Base-by-base conservation (phyloP, 2,329 filamentous ascomycete species). In the Talaromyces sp. region DNA sequence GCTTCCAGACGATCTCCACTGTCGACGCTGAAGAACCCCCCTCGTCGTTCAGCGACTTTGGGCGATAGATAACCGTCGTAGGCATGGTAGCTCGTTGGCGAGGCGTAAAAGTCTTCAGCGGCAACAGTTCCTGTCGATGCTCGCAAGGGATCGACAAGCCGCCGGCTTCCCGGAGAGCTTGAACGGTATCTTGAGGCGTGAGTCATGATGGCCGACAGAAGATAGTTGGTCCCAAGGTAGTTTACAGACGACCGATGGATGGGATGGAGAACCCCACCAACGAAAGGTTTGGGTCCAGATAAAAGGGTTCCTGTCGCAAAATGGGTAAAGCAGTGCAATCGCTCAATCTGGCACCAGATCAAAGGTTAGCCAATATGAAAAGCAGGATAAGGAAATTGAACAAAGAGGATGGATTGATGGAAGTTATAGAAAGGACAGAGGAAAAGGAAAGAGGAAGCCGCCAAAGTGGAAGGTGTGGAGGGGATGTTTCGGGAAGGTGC, bases 51-150 rank as follows among this genome's bases (percentile, higher is more conserved):
- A 9, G 58, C 66, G 43, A 66, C 67, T 49, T 68, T 63, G n/a
- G 72, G 67, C 6, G 75, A 75, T 11, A 74, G 69, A 62, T 78
- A 75, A 31, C 73, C 70, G 19, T 75, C 67, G 61, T 75, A 74
- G 50, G 70, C 68, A 47, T 74, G 71, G 49, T 72, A 72, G 50
- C 70, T 68, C 50, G 72, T 66, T 8, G 73, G 69, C 7, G 70
- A 68, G 35, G 75, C 70, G 62, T 78, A 76, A 5, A 72, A 69
- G 59, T 80, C 76, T 63, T 73, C 71, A 50, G 74, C 27, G 27
- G 27, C 72, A 11, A 80, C 73, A 54, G 74, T 79, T 43, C 78
- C 78, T 7, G 78, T 80, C 19, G 79, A 80, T 35, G 77, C 73
- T 47, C 78, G 75, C 71, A 76, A 72, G 33, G 77, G 76, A 57